Conservation (phyloP, 2,329 filamentous ascomycete genomes). For the Ophiostoma montium region DNA sequence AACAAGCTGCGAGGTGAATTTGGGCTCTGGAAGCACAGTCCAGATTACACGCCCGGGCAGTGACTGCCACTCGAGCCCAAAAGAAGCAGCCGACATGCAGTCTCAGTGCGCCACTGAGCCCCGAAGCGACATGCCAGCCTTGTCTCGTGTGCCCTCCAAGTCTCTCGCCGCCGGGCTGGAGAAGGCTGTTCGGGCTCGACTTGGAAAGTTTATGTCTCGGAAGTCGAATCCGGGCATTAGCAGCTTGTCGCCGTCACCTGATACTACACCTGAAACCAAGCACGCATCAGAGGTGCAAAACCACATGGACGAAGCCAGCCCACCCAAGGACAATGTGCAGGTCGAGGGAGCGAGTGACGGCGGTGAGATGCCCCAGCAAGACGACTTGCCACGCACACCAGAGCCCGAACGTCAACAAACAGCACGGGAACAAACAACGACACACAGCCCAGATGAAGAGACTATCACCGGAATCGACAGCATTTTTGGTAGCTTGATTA, state of each 20-base stretch:
- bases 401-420: background rate
- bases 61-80: no score
- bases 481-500: conserved; percentile 8
- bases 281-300: background rate
- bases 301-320: background rate
- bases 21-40: no score
- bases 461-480: conserved; percentile 8
- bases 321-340: background rate
- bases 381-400: background rate
- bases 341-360: background rate
- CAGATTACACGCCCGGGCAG: background rate
- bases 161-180: conserved; percentile 2
- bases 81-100: background rate
- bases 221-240: background rate
- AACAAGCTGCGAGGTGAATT: background rate
- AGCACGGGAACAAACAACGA: background rate
- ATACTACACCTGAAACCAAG: background rate
- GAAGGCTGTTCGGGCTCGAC: conserved; percentile 6
- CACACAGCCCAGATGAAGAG: background rate
- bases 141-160: no score
- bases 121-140: background rate
- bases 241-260: background rate
- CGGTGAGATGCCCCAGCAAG: background rate
- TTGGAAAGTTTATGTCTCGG: conserved; percentile 7
- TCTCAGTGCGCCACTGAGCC: no score